Conservation (phyloP, 345 rosid genomes). For the Aquilaria yunnanensis region DNA sequence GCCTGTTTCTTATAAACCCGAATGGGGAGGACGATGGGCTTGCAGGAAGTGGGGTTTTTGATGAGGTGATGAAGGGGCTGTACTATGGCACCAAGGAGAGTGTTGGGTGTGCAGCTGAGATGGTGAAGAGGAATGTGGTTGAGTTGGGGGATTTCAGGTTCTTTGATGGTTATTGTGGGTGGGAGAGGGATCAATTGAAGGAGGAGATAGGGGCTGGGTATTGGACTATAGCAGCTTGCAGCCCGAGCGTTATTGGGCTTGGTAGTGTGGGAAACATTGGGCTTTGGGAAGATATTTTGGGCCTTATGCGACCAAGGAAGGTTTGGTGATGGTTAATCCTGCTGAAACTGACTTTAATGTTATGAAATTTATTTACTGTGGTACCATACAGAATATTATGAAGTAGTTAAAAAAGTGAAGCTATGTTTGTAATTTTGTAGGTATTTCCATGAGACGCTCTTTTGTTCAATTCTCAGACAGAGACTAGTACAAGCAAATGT, state of each 20-base stretch:
- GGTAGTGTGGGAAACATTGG: conserved; percentile 29
- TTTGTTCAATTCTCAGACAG: no score
- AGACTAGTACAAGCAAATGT: no score
- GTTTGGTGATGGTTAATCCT: conserved; percentile 32
- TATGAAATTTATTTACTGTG: no score
- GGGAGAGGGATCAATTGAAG: conserved; percentile 72
- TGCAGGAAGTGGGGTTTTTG: conserved; percentile 48
- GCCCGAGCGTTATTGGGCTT: conserved; percentile 66
- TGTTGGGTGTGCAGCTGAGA: conserved; percentile 72
- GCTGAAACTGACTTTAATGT: no score
- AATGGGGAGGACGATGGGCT: conserved; percentile 31
- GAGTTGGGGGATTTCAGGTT: conserved; percentile 72
- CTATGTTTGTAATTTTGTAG: no score
- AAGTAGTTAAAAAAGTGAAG: no score
- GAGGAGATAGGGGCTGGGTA: conserved; percentile 79
- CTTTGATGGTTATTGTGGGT: conserved; percentile 83
- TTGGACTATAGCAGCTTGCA: conserved; percentile 82
- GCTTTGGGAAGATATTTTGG: conserved; percentile 75
- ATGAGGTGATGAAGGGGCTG: conserved; percentile 72
- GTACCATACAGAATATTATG: no score
- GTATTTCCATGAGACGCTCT: no score
- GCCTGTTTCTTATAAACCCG: conserved; percentile 59
- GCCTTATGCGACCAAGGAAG: conserved; percentile 57
- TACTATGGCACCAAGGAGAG: conserved; percentile 77
- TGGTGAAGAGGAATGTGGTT: conserved; percentile 64